These are phyloP conservation scores for Monosporascus sp. DNA, from an alignment of 2,329 filamentous ascomycete genomes.

Conservation along the genomic window DNA sequence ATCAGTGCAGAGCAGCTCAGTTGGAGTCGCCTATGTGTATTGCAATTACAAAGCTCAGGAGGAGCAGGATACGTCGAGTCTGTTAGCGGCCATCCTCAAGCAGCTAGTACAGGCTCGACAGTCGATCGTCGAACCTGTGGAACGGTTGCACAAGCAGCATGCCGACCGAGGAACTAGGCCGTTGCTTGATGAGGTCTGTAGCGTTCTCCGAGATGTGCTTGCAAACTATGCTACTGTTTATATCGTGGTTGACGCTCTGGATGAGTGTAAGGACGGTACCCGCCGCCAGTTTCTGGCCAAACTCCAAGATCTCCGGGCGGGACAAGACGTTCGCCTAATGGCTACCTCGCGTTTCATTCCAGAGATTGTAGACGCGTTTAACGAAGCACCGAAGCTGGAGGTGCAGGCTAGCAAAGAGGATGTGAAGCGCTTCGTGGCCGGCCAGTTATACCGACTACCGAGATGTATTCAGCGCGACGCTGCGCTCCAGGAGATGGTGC, in stretches of 20 bases:
- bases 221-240: slow-evolving; percentile 15
- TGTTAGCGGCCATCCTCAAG: slow-evolving; percentile 31
- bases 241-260: slow-evolving; percentile 13
- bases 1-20: slow-evolving; percentile 14
- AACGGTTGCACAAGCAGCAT: slow-evolving; percentile 20
- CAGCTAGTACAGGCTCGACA: slow-evolving; percentile 25
- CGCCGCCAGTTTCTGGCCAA: slow-evolving; percentile 4
- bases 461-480: slow-evolving; percentile 7
- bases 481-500: slow-evolving; percentile 14
- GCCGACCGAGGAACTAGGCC: slow-evolving; percentile 13
- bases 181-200: slow-evolving; percentile 13
- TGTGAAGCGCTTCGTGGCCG: slow-evolving; percentile 21
- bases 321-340: slow-evolving; percentile 6
- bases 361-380: slow-evolving; percentile 8
- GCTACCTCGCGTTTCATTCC: slow-evolving; percentile 11
- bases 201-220: slow-evolving; percentile 8
- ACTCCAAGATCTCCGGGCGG: slow-evolving; percentile 5
- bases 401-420: slow-evolving; percentile 26
- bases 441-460: slow-evolving; percentile 11
- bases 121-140: slow-evolving; percentile 19
- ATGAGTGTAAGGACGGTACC: slow-evolving; percentile 8
- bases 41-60: slow-evolving; percentile 34
- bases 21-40: slow-evolving; percentile 37
- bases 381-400: slow-evolving; percentile 10
- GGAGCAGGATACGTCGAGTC: slow-evolving; percentile 28